phyloP scores from a whole-genome alignment of 805 yeast species.

The Kazachstania martiniae region DNA sequence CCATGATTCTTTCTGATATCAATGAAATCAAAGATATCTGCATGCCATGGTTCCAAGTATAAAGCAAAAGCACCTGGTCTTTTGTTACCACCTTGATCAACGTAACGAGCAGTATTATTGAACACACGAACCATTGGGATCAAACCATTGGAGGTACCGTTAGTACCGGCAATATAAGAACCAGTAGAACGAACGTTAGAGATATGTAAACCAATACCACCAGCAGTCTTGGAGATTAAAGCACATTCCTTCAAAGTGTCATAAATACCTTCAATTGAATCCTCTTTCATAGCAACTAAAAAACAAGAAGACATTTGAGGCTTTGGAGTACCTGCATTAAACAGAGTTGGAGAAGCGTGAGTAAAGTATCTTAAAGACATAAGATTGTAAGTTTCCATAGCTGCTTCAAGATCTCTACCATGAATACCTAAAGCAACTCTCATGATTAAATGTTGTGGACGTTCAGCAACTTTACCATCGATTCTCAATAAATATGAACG shows the following conservation, averaged over 20 bases:
- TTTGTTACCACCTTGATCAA: slow-evolving; percentile 97
- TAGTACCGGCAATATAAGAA: slow-evolving; percentile 80
- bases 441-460: slow-evolving; percentile 85
- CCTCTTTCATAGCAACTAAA: slow-evolving; percentile 82
- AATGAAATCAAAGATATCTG: slow-evolving; percentile 77
- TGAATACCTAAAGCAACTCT: slow-evolving; percentile 91
- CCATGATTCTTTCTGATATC: slow-evolving; percentile 90
- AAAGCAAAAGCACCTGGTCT: slow-evolving; percentile 96
- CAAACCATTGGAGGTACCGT: slow-evolving; percentile 85
- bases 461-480: slow-evolving; percentile 63
- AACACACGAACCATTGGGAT: slow-evolving; percentile 95
- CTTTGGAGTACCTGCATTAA: slow-evolving; percentile 82
- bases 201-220: slow-evolving; percentile 88
- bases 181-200: slow-evolving; percentile 83
- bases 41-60: slow-evolving; percentile 95
- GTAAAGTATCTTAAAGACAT: slow-evolving; percentile 85
- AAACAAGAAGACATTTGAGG: slow-evolving; percentile 89
- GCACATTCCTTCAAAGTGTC: slow-evolving; percentile 84
- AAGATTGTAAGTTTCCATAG: slow-evolving; percentile 69
- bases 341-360: slow-evolving; percentile 92
- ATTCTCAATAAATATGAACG: slow-evolving; percentile 69
- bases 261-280: slow-evolving; percentile 91
- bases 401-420: slow-evolving; percentile 51
- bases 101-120: slow-evolving; percentile 93
- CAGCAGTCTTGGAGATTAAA: slow-evolving; percentile 85